Percentiles rank a stretch among this genome's conserved stretches.
These are phyloP conservation scores for Halophytophthora batemanensis DNA, from an alignment of 352 stramenopile species.

Conservation along the genomic window DNA sequence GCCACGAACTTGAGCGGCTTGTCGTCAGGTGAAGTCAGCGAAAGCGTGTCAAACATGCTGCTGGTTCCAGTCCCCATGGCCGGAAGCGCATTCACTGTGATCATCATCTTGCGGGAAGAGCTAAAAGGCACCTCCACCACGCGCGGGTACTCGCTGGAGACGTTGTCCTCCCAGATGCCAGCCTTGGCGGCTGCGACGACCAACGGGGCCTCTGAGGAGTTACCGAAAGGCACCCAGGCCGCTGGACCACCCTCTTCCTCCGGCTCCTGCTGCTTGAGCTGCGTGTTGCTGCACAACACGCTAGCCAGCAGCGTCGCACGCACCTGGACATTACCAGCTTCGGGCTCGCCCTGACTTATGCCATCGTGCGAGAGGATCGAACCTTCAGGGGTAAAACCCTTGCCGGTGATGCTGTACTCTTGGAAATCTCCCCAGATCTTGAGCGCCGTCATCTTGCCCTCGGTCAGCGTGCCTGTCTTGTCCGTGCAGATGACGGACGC, in stretches of 20 bases:
- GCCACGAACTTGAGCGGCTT: conserved; percentile 45
- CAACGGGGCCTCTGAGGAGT: conserved; percentile 72
- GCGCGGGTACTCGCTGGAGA: conserved; percentile 60
- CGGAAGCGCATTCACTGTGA: conserved; percentile 63
- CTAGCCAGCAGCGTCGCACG: conserved; percentile 55
- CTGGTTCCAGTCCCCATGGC: conserved; percentile 8
- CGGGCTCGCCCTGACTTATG: conserved; percentile 31
- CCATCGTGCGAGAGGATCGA: conserved; percentile 43
- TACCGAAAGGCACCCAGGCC: conserved; percentile 55
- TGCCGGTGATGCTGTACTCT: conserved; percentile 63
- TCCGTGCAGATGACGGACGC: conserved; percentile 92
- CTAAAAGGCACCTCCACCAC: conserved; percentile 93
- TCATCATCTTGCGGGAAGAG: conserved; percentile 95
- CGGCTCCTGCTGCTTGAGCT: conserved; percentile 56
- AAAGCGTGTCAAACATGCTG: conserved; percentile 39
- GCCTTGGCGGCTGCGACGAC: conserved; percentile 73
- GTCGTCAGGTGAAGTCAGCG: conserved; percentile 20
- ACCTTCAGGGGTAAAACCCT: conserved; percentile 58
- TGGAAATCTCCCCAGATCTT: conserved; percentile 75
- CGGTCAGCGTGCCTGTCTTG: conserved; percentile 95
- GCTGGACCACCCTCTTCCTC: conserved; percentile 37
- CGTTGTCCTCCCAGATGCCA: conserved; percentile 54
- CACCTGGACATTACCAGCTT: conserved; percentile 48
- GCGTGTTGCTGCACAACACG: conserved; percentile 77
- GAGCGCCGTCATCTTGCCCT: conserved; percentile 81